Base-by-base conservation (phyloP, 768 basidiomycete genomes). In the Porpolomopsis calyptriformis region DNA sequence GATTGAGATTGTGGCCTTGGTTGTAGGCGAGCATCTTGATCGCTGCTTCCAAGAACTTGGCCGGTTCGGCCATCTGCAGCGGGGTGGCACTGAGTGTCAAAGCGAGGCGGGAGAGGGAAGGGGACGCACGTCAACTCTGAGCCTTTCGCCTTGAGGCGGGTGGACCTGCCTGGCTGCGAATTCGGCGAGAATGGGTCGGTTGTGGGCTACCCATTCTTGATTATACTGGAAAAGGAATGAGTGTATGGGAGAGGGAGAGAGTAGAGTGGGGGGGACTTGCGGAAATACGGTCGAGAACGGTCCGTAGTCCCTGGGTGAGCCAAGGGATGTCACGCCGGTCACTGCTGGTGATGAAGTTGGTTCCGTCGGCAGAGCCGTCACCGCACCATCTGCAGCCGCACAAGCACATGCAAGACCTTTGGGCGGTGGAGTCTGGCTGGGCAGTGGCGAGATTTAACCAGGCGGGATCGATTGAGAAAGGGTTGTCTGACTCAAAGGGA, bases 1-100 rank as follows among this genome's bases (percentile, higher is more conserved):
- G n/a, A n/a, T n/a, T n/a, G n/a, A n/a, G n/a, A n/a, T n/a, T n/a
- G n/a, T n/a, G n/a, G n/a, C n/a, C n/a, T n/a, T n/a, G n/a, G n/a
- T n/a, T n/a, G n/a, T n/a, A 47, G 4, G 48, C 45, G 11, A 55
- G 35, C 47, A 52, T 27, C 45, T 53, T 38, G 19, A 55, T 23
- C 23, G 43, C 46, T 12, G 49, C 54, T 5, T 27, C 37, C 19
- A 55, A 26, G 20, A 55, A 47, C 38, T 53, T 47, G 1, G 52
- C 45, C 20, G 52, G 43, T 8, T 53, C 40, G 40, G 43, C 48
- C 12, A 55, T 33, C 54, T 55, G n/a, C n/a, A n/a, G n/a, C n/a
- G n/a, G n/a, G n/a, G n/a, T n/a, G 25, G 4, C 14, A n/a, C 22
- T 16, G n/a, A 48, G 1, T 14, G 27, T 23, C 35, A 27, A 10